A percentile compares a stretch with the other conserved stretches of the same genome.
Conservation (phyloP, 495 filamentous ascomycete species). For the Glutinoglossum americanum region DNA sequence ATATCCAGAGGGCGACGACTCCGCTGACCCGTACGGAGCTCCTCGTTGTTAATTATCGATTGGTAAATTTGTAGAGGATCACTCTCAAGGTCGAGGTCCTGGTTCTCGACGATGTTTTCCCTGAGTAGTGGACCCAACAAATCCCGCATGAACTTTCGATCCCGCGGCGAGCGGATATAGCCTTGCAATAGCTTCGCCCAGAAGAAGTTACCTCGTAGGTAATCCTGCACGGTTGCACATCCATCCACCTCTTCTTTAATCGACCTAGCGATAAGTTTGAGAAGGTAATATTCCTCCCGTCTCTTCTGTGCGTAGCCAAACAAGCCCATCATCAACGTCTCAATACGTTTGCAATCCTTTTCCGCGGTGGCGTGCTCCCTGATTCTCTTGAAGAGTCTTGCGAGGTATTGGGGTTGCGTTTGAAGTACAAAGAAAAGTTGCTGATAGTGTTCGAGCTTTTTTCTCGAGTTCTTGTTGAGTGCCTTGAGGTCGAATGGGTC, state of each 20-base stretch:
- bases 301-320: slow-evolving; percentile 96
- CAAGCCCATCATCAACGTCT: slow-evolving; percentile 86
- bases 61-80: slow-evolving; percentile 96
- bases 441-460: slow-evolving; percentile 90
- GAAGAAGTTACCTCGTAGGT: slow-evolving; percentile 76
- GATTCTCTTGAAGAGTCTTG: slow-evolving; percentile 62
- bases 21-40: slow-evolving; percentile 70
- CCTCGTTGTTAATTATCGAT: slow-evolving; percentile 86
- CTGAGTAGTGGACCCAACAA: slow-evolving; percentile 63
- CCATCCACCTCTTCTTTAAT: slow-evolving; percentile 72
- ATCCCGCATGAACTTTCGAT: slow-evolving; percentile 78
- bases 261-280: slow-evolving; percentile 68
- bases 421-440: slow-evolving; percentile 95
- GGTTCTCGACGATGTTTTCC: slow-evolving; percentile 78
- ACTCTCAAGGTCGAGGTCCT: slow-evolving; percentile 78
- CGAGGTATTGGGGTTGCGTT: slow-evolving; percentile 87
- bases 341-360: slow-evolving; percentile 77
- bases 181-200: slow-evolving; percentile 69
- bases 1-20: slow-evolving; percentile 63
- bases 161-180: slow-evolving; percentile 79
- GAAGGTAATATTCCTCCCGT: slow-evolving; percentile 87
- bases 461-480: slow-evolving; percentile 83
- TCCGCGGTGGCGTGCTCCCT: slow-evolving; percentile 73
- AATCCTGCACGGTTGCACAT: slow-evolving; percentile 56
- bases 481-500: slow-evolving; percentile 95